Evolutionary conservation across 2,329 filamentous ascomycete genomes (phyloP), one percentile per base, ranked within the genome.

Genomic region (Botrytis porri): DNA sequence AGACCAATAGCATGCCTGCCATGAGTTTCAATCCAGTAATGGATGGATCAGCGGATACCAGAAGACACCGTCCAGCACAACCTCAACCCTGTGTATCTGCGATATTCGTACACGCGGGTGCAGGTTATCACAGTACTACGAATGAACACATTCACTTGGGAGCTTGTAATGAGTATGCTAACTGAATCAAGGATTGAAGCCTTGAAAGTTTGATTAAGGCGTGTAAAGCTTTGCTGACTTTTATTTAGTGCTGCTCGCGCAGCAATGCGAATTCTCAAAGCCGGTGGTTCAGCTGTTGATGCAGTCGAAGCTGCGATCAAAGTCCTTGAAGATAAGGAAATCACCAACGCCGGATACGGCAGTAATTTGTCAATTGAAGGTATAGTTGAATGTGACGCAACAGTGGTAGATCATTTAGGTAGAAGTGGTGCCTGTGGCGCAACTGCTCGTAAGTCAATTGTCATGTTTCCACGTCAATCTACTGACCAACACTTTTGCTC

Each of bases 291-390:
- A 60, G 93, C 96, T 7, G 86, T 95, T 6, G 94, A 98, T 80
- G 96, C 95, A 25, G 92, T 98, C 35, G 96, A 98, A 82, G 91
- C 92, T 69, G 94, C 96, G 43, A 90, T 99, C 79, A 93, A 92
- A 77, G 86, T 93, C 32, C 89, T 99, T 29, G 96, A 99, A 83
- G 93, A 99, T 81, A 91, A 92, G 73, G 94, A 98, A 79, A 97
- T 99, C 77, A 99, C 97, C 51, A 99, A 99, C 81, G 93, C 95
- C 54, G 96, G 96, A 0, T 98, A 93, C 81, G 96, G 97, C 64
- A 99, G 96, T 83, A 99, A 99, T 79, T 85, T 99, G 37, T 91
- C 93, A 62, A 93, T 97, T 75, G 92, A 98, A 77, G 96, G 96
- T 1, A 88, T 90, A 1, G 96, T 98, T 20, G 96, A 99, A 82